Evolutionary conservation across 768 basidiomycete species (phyloP), one percentile per base, ranked within the genome.

Genomic region (Suillus bovinus): DNA sequence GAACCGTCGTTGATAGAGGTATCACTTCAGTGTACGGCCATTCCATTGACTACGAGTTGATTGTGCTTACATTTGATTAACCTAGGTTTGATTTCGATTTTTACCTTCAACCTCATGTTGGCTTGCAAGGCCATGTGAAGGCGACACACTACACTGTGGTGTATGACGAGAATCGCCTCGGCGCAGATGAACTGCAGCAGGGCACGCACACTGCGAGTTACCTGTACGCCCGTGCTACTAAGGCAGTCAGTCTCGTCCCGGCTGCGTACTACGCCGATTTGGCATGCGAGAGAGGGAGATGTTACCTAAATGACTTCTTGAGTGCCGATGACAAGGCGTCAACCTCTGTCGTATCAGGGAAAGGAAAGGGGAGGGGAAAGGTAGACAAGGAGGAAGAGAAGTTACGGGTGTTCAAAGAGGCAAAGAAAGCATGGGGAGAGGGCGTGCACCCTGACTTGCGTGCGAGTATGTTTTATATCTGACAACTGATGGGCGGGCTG

Each of bases 101-200:
- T 64, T 86, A 88, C 65, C 81, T 88, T 0, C 86, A 93, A 80
- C 87, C 90, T 0, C 91, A 92, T 64, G 81, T 83, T 7, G 89
- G 91, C 0, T 73, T 93, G 8, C 86, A 91, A 71, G 91, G 91
- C 14, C 79, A 79, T 22, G 89, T 86, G 52, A 84, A 84, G 61
- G 79, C 89, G 0, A 94, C 91, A 2, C 91, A 93, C 68, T 94
- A 93, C 74, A 85, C 83, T 2, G 85, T 92, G 33, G 80, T 93
- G 7, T 90, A 93, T 71, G 92, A 94, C 73, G 91, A 94, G 76
- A 87, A 84, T 68, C 69, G 62, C 4, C 77, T 93, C n/a, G 76
- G 75, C 1, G 87, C 91, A 0, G 87, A 95, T 70, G 84, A 84
- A n/a, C 76, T 93, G 17, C 93, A 94, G 69, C 80, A 86, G 63